Conservation (phyloP, 768 basidiomycete genomes). For the Hericium alpestre region DNA sequence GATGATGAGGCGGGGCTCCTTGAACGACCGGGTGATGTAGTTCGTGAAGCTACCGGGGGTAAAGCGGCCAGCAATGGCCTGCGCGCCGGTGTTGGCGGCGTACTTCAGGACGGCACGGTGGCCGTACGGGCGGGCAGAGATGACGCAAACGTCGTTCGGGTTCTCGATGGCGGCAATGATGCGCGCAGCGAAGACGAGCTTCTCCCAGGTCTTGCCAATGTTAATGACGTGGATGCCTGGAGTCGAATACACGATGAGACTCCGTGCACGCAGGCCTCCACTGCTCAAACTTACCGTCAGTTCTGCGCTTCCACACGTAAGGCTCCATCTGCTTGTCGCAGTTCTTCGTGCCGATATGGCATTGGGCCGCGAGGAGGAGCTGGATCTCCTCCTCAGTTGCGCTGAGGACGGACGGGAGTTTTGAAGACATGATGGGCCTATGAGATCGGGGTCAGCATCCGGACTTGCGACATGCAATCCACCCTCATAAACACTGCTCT, state of each 20-base stretch:
- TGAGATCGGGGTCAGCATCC: slow-evolving; percentile 27
- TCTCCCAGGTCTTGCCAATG: slow-evolving; percentile 99
- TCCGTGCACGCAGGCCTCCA: neutral
- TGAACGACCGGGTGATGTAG: slow-evolving; percentile 99
- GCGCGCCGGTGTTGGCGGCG: slow-evolving; percentile 95
- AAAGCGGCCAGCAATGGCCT: slow-evolving; percentile 98
- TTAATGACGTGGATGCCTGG: slow-evolving; percentile 93
- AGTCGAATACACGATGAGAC: slow-evolving; percentile 9
- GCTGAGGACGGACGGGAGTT: slow-evolving; percentile 86
- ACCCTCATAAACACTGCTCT: slow-evolving; percentile 20
- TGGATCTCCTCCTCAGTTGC: slow-evolving; percentile 98
- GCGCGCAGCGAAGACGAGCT: slow-evolving; percentile 95
- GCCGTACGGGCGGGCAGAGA: slow-evolving; percentile 96
- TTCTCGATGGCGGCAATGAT: slow-evolving; percentile 97
- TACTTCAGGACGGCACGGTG: slow-evolving; percentile 99
- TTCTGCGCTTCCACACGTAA: slow-evolving; percentile 94
- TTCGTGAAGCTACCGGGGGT: slow-evolving; percentile 99
- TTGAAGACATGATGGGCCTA: slow-evolving; percentile 55
- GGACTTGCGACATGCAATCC: slow-evolving; percentile 19
- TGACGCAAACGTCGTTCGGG: slow-evolving; percentile 95
- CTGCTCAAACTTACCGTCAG: slow-evolving; percentile 65
- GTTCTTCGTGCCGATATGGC: slow-evolving; percentile 97
- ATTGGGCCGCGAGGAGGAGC: slow-evolving; percentile 88
- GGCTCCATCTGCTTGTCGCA: slow-evolving; percentile 99
- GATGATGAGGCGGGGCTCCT: slow-evolving; percentile 96